Conservation (phyloP, 805 yeast genomes). For the Ogataea nakhonphanomensis region DNA sequence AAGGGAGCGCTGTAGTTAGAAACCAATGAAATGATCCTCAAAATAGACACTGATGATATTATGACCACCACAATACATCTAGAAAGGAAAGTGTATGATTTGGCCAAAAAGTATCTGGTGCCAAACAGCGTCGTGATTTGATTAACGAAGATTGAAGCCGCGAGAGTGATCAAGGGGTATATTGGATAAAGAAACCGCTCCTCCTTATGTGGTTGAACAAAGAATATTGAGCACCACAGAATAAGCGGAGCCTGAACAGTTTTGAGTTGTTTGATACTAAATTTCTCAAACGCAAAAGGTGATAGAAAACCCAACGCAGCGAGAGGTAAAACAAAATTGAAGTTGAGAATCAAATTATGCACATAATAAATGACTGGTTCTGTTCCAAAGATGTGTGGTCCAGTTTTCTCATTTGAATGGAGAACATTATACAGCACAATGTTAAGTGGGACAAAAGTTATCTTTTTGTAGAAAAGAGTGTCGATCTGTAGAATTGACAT, state of each 20-base stretch:
- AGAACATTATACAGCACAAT: constrained; percentile 81
- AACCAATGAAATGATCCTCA: constrained; percentile 59
- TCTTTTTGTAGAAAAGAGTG: constrained; percentile 55
- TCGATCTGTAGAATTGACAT: constrained; percentile 43
- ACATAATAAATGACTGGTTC: constrained; percentile 76
- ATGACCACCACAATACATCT: constrained; percentile 12
- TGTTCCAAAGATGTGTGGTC: constrained; percentile 88
- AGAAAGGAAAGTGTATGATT: constrained; percentile 6
- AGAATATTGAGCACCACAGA: constrained; percentile 67
- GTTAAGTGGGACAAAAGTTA: constrained; percentile 72
- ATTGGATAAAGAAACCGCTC: constrained; percentile 88
- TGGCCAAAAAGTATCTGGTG: constrained; percentile 12
- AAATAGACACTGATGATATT: constrained; percentile 34
- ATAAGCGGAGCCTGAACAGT: constrained; percentile 47
- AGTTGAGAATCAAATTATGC: constrained; percentile 67
- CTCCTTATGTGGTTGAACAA: constrained; percentile 84
- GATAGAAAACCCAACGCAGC: constrained; percentile 39
- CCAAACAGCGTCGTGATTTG: constrained; percentile 16
- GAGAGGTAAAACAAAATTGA: constrained; percentile 51
- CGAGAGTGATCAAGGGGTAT: constrained; percentile 63
- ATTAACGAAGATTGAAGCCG: constrained; percentile 51
- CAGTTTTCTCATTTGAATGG: constrained; percentile 60
- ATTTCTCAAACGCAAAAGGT: constrained; percentile 21
- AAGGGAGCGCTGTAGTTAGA: constrained; percentile 75
- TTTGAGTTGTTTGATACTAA: constrained; percentile 13